A percentile compares a stretch with the other conserved stretches of the same genome.
These are phyloP conservation scores for Cladosporium sp. DNA, from an alignment of 2,329 filamentous ascomycete genomes.

Conservation along the genomic window DNA sequence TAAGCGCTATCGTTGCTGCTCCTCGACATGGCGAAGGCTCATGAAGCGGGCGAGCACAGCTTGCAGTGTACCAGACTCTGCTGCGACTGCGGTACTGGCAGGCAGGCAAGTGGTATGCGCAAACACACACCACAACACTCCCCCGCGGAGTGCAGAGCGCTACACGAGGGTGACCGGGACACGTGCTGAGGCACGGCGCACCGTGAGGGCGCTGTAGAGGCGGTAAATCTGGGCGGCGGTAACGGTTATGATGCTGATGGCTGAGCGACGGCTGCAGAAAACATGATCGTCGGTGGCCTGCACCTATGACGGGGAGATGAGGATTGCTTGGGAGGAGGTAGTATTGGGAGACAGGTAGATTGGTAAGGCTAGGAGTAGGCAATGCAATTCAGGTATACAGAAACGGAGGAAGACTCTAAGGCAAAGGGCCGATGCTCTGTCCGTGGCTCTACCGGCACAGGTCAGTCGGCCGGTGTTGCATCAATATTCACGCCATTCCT, in stretches of 20 bases:
- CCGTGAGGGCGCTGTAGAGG: not conserved
- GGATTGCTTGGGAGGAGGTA: not conserved
- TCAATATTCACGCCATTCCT: not conserved
- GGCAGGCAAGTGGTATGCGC: not conserved
- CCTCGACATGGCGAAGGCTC: conserved; percentile 18
- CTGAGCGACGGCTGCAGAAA: not conserved
- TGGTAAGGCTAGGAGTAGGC: no score
- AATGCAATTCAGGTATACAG: no score
- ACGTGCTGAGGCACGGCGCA: not conserved
- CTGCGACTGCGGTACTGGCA: not conserved
- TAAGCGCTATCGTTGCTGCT: conserved; percentile 24
- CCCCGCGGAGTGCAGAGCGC: not conserved
- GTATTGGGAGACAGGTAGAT: not conserved
- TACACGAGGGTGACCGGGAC: not conserved
- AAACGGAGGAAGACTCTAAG: no score
- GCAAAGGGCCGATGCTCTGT: no score
- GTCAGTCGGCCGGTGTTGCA: not conserved
- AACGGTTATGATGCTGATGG: not conserved
- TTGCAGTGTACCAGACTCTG: not conserved
- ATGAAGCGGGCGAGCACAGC: not conserved
- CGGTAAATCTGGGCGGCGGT: not conserved
- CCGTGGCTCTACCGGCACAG: not conserved
- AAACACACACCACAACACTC: not conserved
- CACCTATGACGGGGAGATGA: not conserved
- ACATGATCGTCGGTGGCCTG: conserved; percentile 8